Conservation (phyloP, 768 basidiomycete species). For the Boletus tylopilopsis region DNA sequence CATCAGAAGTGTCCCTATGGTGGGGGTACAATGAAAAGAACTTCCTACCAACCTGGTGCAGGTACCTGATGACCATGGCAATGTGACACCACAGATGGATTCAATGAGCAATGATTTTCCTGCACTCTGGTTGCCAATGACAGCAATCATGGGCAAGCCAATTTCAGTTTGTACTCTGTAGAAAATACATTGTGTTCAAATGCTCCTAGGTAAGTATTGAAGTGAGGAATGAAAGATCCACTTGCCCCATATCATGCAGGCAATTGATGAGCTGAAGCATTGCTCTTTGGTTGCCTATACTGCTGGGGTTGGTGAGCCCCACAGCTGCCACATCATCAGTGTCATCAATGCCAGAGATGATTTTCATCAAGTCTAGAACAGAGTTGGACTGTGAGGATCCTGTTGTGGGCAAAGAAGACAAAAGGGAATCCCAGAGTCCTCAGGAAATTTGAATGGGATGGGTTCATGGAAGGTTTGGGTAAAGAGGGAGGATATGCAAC, state of each 20-base stretch:
- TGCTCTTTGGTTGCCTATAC: conserved; percentile 40
- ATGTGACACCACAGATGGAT: conserved; percentile 66
- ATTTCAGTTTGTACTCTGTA: conserved; percentile 64
- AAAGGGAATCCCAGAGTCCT: not conserved
- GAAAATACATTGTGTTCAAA: not conserved
- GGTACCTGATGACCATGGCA: conserved; percentile 70
- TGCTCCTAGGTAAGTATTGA: too few relatives aligned
- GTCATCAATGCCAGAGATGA: not conserved
- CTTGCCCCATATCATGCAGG: conserved; percentile 59
- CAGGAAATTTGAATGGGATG: too few relatives aligned
- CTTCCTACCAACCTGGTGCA: conserved; percentile 73
- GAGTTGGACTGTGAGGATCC: conserved; percentile 1
- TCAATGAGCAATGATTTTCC: conserved; percentile 80
- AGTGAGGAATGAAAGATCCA: not conserved
- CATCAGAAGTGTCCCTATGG: not conserved
- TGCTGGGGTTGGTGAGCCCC: conserved; percentile 48
- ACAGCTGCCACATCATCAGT: conserved; percentile 28
- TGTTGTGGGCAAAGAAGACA: not conserved
- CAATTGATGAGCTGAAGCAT: conserved; percentile 61
- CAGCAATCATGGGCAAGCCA: conserved; percentile 69
- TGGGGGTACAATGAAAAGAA: not conserved
- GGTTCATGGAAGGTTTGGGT: not conserved
- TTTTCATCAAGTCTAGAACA: not conserved
- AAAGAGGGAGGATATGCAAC: too few relatives aligned
- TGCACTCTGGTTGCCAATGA: conserved; percentile 69